Conservation (phyloP, 2,329 filamentous ascomycete species). For the Xylariaceae sp. region DNA sequence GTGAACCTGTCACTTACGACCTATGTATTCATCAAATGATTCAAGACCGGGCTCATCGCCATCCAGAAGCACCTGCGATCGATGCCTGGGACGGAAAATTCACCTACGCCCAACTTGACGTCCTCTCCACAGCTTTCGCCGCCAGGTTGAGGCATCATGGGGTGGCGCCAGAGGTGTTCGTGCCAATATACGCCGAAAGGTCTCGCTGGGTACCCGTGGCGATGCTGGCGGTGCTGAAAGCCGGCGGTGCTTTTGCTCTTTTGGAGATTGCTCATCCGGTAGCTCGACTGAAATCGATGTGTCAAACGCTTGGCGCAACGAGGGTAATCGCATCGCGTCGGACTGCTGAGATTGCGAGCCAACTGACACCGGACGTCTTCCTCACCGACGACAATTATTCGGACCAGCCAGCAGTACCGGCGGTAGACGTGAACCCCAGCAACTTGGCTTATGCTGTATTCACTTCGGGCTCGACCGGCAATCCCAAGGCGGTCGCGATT, state of each 20-base stretch:
- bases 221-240: slow-evolving; percentile 26
- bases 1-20: background rate
- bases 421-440: background rate
- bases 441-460: slow-evolving; percentile 38
- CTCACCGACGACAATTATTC: background rate
- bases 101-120: slow-evolving; percentile 22
- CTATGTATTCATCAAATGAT: slow-evolving; percentile 10
- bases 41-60: background rate
- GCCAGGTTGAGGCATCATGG: background rate
- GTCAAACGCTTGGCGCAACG: slow-evolving; percentile 12
- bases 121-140: slow-evolving; percentile 16
- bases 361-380: slow-evolving; percentile 1
- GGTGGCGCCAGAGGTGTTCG: slow-evolving; percentile 4
- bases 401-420: background rate
- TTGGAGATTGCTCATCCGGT: slow-evolving; percentile 25
- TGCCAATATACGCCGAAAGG: slow-evolving; percentile 17
- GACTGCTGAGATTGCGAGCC: background rate
- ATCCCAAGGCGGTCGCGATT: slow-evolving; percentile 42
- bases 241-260: slow-evolving; percentile 29
- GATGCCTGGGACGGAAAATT: slow-evolving; percentile 14
- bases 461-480: slow-evolving; percentile 41
- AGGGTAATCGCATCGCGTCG: slow-evolving; percentile 4
- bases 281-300: slow-evolving; percentile 15
- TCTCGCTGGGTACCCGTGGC: slow-evolving; percentile 17
- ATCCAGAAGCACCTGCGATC: slow-evolving; percentile 6